These are phyloP conservation scores for Penicillium digitatum DNA, from an alignment of 2,329 filamentous ascomycete genomes.

Conservation along the genomic window DNA sequence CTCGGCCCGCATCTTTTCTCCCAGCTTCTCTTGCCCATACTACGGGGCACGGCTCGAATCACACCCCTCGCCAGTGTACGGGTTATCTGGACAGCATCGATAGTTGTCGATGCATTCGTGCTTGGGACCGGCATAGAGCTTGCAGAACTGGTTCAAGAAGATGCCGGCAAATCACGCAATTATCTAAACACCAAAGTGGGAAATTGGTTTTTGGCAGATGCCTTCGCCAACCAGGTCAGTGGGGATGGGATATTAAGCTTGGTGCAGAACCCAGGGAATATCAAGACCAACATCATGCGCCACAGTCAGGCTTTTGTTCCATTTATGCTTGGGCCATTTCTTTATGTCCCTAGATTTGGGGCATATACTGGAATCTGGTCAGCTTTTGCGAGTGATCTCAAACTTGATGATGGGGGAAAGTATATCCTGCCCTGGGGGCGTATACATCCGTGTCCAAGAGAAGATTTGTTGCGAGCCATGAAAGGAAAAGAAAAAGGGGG, in stretches of 20 bases:
- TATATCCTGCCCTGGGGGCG: slow-evolving; percentile 11
- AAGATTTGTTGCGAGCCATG: slow-evolving; percentile 9
- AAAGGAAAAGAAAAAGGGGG: slow-evolving; percentile 1
- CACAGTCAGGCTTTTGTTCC: slow-evolving; percentile 5
- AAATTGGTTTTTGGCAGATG: slow-evolving; percentile 10
- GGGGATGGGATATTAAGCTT: slow-evolving; percentile 7
- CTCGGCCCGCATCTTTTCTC: slow-evolving; percentile 40
- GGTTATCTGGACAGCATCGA: slow-evolving; percentile 10
- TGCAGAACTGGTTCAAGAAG: neutral
- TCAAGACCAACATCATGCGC: slow-evolving; percentile 6
- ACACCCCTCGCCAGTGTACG: slow-evolving; percentile 1
- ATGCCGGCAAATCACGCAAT: slow-evolving; percentile 1
- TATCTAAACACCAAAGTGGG: slow-evolving; percentile 13
- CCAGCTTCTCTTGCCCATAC: slow-evolving; percentile 31
- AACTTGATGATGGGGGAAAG: slow-evolving; percentile 5
- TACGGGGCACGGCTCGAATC: neutral
- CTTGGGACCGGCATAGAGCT: neutral
- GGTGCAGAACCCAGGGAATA: slow-evolving; percentile 9
- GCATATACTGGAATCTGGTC: slow-evolving; percentile 13
- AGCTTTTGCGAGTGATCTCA: slow-evolving; percentile 2
- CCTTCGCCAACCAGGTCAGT: neutral
- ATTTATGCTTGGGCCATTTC: neutral
- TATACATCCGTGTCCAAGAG: slow-evolving; percentile 4
- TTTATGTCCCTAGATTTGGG: slow-evolving; percentile 5
- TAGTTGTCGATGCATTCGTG: slow-evolving; percentile 7